These are phyloP conservation scores for Gloeopeniophorella convolvens DNA, from an alignment of 768 basidiomycete species.

Conservation along the genomic window DNA sequence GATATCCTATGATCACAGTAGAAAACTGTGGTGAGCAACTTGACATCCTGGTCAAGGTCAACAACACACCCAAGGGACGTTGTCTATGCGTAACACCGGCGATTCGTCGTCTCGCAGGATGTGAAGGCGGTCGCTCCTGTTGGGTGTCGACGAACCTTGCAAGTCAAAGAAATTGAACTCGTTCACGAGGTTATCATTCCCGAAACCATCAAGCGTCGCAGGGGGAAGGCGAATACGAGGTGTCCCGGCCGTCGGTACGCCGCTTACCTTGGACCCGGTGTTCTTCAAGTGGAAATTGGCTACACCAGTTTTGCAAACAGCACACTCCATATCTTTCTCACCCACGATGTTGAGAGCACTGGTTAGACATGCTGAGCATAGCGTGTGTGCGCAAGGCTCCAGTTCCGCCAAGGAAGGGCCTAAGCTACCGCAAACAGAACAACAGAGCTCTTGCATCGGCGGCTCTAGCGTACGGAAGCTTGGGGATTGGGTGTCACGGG, in stretches of 20 bases:
- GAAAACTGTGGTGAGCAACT: slow-evolving; percentile 5
- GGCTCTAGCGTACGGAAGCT: slow-evolving; percentile 23
- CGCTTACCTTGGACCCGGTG: slow-evolving; percentile 25
- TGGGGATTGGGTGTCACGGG: slow-evolving; percentile 20
- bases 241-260: slow-evolving; percentile 12
- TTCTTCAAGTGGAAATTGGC: slow-evolving; percentile 44
- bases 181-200: slow-evolving; percentile 24
- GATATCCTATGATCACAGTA: slow-evolving; percentile 52
- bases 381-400: slow-evolving; percentile 65
- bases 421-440: slow-evolving; percentile 57
- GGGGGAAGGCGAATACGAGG: slow-evolving; percentile 20
- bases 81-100: slow-evolving; percentile 75
- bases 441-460: slow-evolving; percentile 31
- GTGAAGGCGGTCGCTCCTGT: slow-evolving; percentile 22
- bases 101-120: slow-evolving; percentile 30
- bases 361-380: slow-evolving; percentile 78
- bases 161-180: slow-evolving; percentile 25
- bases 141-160: slow-evolving; percentile 28
- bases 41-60: neutral
- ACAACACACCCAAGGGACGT: slow-evolving; percentile 75
- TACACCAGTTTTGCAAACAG: slow-evolving; percentile 67
- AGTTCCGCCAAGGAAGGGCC: slow-evolving; percentile 54
- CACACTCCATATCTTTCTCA: slow-evolving; percentile 83
- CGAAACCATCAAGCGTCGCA: slow-evolving; percentile 21
- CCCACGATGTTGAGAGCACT: slow-evolving; percentile 86